Base-by-base conservation (phyloP, 2,329 filamentous ascomycete species). In the Periconia sp. region DNA sequence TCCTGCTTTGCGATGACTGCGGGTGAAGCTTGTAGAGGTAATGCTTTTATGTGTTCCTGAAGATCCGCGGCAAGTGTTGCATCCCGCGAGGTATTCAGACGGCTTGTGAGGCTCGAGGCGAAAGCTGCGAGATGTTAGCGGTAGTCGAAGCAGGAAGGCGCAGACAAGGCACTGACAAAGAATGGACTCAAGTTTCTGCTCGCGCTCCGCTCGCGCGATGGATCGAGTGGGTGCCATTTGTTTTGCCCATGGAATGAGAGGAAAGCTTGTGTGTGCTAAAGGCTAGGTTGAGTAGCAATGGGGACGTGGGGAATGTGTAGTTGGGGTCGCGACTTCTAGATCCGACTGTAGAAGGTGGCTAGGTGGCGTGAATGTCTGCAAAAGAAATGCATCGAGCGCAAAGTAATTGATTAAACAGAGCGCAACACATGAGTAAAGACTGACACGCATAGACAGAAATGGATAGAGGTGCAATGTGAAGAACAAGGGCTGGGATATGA, bases 1-100 rank as follows among this genome's bases (percentile, higher is more conserved):
- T 70, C 65, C 29, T 73, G 71, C 39, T 65, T 73, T 4, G 65
- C 52, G 4, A 60, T 53, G 17, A 65, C 50, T 22, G 57, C 36
- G 2, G 61, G 50, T 4, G 58, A 63, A 5, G 47, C 25, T 22
- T 33, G 52, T 6, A 69, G 52, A 6, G 63, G 68, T 3, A 72
- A 69, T 6, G 65, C 67, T 23, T 74, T 67, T 19, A 81, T 65
- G 13, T 79, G 71, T 2, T 60, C 42, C 21, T 69, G 62, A 0
- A 81, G 62, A 3, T 71, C 57, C 12, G 61, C 54, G 10, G 63
- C 36, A 1, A 69, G 51, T 2, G 61, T 45, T 9, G 49, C 17
- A 26, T 65, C 59, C 16, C 21, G 34, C 6, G 41, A 29, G 9
- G 41, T 28, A 11, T 57, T 44, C 39, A 69, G 37, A 32, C 63